Evolutionary conservation across 495 filamentous ascomycete species (phyloP), one percentile per base, ranked within the genome.

Genomic region (Stereocaulon alpinum): DNA sequence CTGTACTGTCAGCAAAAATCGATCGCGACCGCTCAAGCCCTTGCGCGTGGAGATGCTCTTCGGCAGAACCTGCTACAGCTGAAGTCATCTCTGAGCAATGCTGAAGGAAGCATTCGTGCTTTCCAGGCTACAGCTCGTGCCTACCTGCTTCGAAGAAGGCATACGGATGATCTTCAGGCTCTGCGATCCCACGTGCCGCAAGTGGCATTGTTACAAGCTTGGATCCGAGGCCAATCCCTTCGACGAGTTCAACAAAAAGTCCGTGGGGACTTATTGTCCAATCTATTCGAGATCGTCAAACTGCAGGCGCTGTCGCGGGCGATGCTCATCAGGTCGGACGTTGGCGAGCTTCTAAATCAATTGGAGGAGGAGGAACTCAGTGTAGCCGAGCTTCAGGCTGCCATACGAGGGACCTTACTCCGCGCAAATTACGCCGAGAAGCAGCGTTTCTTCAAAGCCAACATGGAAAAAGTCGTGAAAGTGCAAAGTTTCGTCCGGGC

Each of bases 391-490:
- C 67, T 96, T 6, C 94, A 99, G 68, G 77, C 90, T 12, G 77
- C 80, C 6, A 82, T 85, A 6, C 81, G 88, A 65, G 93, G 86
- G 27, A 81, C 78, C 61, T 64, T 95, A 14, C 80, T 97, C 56
- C 80, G 92, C 45, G 76, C 73, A 27, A 78, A 77, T 34, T 98
- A 95, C 65, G 83, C 80, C 44, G 88, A 90, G 66, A 93, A 95
- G 76, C 83, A 87, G 62, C 84, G 81, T 14, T 91, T 89, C 72
- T 98, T 91, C 74, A 83, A 86, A 55, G 84, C 92, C 71, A 98
- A 98, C 65, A 98, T 98, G 94, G 84, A 95, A 65, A 97, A 93
- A 74, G 94, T 98, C 20, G 85, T 98, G 73, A 98, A 98, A 72
- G 86, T 96, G 56, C 93, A 98, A 71, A 97, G 93, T 69, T 96